phyloP scores from a whole-genome alignment of 768 basidiomycete species.

The Clitopilus passeckerianus region DNA sequence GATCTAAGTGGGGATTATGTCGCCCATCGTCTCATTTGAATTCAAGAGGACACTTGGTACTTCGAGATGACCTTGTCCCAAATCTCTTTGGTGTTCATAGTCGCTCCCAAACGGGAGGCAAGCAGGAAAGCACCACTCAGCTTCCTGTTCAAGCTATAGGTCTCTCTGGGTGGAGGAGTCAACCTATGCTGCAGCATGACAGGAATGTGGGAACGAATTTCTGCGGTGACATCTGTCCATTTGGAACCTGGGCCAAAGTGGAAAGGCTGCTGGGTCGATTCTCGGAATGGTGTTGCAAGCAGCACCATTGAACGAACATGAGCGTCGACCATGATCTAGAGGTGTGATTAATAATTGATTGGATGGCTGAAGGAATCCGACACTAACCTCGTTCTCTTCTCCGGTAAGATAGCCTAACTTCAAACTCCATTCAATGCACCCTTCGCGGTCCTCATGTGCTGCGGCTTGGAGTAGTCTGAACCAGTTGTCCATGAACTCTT shows the following conservation, averaged over 20 bases:
- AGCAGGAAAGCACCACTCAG: constrained; percentile 79
- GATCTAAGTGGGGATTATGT: not conserved
- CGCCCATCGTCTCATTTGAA: too few species aligned
- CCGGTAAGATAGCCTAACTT: constrained; percentile 89
- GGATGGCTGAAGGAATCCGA: not conserved
- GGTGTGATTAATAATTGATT: not conserved
- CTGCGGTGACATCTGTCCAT: constrained; percentile 70
- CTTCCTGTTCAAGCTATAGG: constrained; percentile 91
- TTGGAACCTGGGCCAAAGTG: constrained; percentile 63
- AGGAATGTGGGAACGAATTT: constrained; percentile 80
- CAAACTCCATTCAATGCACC: constrained; percentile 69
- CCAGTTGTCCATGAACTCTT: constrained; percentile 88
- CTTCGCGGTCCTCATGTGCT: constrained; percentile 57
- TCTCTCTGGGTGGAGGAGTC: constrained; percentile 91
- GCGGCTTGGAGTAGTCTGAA: constrained; percentile 79
- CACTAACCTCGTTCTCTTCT: constrained; percentile 69
- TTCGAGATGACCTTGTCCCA: constrained; percentile 66
- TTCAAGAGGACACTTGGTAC: constrained; percentile 27
- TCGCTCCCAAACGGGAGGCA: constrained; percentile 69
- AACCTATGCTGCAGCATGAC: constrained; percentile 85
- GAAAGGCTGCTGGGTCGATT: constrained; percentile 62
- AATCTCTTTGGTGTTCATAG: constrained; percentile 64
- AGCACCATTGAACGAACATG: constrained; percentile 82
- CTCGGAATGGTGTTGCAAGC: constrained; percentile 81
- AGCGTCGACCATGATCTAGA: constrained; percentile 78